These are phyloP conservation scores for Hypoxylon rickii DNA, from an alignment of 495 filamentous ascomycete genomes.

Conservation along the genomic window DNA sequence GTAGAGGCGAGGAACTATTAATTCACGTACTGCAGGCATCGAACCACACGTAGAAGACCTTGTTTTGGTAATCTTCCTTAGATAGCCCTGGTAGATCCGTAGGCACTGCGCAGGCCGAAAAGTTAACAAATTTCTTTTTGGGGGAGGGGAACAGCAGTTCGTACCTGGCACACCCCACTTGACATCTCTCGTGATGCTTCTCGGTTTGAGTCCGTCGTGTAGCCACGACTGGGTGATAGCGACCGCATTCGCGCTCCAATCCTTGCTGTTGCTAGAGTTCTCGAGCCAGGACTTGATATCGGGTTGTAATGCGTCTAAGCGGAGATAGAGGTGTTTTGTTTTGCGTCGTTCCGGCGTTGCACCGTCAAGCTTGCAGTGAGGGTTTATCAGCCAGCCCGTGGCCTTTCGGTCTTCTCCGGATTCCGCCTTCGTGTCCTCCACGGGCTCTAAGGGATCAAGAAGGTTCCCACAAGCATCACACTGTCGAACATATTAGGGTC, in stretches of 20 bases:
- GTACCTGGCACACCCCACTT: conserved; percentile 79
- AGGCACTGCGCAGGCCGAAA: conserved; percentile 28
- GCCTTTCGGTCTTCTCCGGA: conserved; percentile 28
- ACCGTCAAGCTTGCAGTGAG: conserved; percentile 81
- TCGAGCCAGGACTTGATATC: conserved; percentile 73
- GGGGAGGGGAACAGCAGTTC: conserved; percentile 29
- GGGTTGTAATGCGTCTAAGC: conserved; percentile 77
- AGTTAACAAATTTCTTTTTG: conserved; percentile 7
- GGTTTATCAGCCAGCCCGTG: conserved; percentile 50
- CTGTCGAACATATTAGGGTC: conserved; percentile 46
- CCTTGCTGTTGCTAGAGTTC: conserved; percentile 49
- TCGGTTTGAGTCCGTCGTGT: conserved; percentile 76
- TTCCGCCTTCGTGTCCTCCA: conserved; percentile 25
- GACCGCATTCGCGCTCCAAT: conserved; percentile 78
- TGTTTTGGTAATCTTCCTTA: conserved; percentile 67
- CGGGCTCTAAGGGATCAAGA: conserved; percentile 70
- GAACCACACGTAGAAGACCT: conserved; percentile 98
- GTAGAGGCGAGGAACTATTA: no score
- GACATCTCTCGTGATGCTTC: conserved; percentile 90
- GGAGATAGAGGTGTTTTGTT: conserved; percentile 69
- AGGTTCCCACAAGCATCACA: conserved; percentile 84
- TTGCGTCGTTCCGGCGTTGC: conserved; percentile 73
- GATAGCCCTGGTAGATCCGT: conserved; percentile 55
- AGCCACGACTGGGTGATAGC: conserved; percentile 79
- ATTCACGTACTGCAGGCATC: conserved; percentile 83